Evolutionary conservation across 805 yeast species (phyloP), one percentile per base, ranked within the genome.

Genomic region (Wickerhamomyces bisporus): DNA sequence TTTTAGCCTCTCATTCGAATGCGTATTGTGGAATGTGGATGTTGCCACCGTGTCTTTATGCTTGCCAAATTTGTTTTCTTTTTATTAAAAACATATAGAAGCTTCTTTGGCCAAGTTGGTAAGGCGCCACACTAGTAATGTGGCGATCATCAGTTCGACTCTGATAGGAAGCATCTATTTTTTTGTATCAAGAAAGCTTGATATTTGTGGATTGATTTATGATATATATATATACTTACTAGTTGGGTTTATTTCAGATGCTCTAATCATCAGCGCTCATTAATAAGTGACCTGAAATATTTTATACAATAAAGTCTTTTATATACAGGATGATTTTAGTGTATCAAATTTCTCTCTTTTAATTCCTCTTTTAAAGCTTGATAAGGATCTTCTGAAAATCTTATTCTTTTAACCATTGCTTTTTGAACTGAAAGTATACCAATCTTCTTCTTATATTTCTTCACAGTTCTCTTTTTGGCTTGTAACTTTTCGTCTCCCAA

Each of bases 101-200:
- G 71, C 73, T 69, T 66, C 64, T 68, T 67, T 68, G 74, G 73
- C 73, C 73, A 67, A 70, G 73, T 65, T 76, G 85, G 84, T 78
- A 77, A 80, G 81, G 85, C 85, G 84, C 76, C 71, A 79, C 83
- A 78, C 84, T 78, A 77, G 83, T 79, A 79, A 77, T 21, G 24
- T 21, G 24, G 24, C 24, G 24, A 21, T 21, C 24, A 10, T 21
- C 24, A 21, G 24, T 21, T 21, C 24, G 24, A 21, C 24, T 21
- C 24, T 21, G 24, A 21, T 10, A 7, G 24, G 24, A 21, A 21
- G 24, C 24, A 21, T 21, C 10, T 21, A 18, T 30, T 30, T 30
- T 18, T 30, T 18, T 16, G 26, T 10, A 21, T 21, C 10, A n/a
- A n/a, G n/a, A n/a, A n/a, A n/a, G n/a, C 18, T 29, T 29, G 21